These are phyloP conservation scores for Trichophyton equinum DNA, from an alignment of 2,329 filamentous ascomycete species.

Conservation along the genomic window DNA sequence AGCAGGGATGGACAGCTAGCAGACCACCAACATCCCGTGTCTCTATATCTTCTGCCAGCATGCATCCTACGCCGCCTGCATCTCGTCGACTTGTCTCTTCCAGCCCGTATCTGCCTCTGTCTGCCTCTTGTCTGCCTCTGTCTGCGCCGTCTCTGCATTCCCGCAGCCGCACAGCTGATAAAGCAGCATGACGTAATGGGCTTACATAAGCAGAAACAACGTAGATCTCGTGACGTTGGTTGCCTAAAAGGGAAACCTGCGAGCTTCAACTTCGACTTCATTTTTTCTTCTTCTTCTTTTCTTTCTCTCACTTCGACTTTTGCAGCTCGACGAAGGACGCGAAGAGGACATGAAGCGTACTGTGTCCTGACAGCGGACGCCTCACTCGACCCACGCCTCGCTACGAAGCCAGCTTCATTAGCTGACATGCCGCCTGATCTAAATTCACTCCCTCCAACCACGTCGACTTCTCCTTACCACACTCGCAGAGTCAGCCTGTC, in stretches of 20 bases:
- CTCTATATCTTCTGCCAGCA: too few relatives aligned
- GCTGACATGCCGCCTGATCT: constrained; percentile 56
- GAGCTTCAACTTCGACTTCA: neutral
- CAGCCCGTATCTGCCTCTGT: too few relatives aligned
- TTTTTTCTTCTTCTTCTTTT: too few relatives aligned
- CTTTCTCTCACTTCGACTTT: neutral
- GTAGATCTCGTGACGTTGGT: neutral
- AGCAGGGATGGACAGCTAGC: too few relatives aligned
- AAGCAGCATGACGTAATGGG: neutral
- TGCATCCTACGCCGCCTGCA: too few relatives aligned
- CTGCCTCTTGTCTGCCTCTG: too few relatives aligned
- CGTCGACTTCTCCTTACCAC: constrained; percentile 25
- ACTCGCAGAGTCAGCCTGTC: neutral
- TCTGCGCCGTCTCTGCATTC: too few relatives aligned
- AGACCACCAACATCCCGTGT: too few relatives aligned
- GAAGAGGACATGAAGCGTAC: neutral
- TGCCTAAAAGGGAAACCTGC: neutral
- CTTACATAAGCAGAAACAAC: neutral
- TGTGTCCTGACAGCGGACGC: neutral
- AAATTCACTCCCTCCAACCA: constrained; percentile 51
- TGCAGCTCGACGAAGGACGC: too few relatives aligned
- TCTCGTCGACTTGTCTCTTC: too few relatives aligned
- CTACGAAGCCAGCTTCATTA: neutral
- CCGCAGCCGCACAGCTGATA: too few relatives aligned
- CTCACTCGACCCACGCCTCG: neutral